Evolutionary conservation across 2,329 filamentous ascomycete genomes (phyloP).

Genomic region (Colletotrichum somersetense): DNA sequence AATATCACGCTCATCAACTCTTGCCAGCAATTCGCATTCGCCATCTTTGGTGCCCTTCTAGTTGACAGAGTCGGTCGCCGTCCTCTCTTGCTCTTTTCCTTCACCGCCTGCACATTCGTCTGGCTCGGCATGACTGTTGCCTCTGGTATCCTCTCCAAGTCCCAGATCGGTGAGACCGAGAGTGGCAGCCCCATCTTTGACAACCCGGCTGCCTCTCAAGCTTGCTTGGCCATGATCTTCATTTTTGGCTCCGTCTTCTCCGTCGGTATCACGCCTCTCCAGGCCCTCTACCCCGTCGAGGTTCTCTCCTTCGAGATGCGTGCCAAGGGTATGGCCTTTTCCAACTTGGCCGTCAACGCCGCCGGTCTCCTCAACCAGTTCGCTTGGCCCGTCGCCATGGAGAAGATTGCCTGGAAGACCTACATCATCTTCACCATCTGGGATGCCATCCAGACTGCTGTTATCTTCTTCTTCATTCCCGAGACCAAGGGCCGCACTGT

Average conservation of each 20-base stretch:
- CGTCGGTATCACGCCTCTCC: constrained; percentile 53
- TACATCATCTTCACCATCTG: constrained; percentile 61
- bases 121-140: constrained; percentile 65
- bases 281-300: constrained; percentile 60
- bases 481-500: constrained; percentile 59
- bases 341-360: constrained; percentile 55
- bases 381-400: constrained; percentile 57
- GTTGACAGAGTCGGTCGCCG: constrained; percentile 66
- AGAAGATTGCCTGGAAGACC: constrained; percentile 60
- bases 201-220: constrained; percentile 57
- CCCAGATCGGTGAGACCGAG: constrained; percentile 47
- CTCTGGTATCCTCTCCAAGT: constrained; percentile 53
- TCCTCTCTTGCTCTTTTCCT: constrained; percentile 64
- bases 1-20: constrained; percentile 67
- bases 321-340: constrained; percentile 63
- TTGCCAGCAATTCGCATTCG: constrained; percentile 63
- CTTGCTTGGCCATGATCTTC: constrained; percentile 66
- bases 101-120: constrained; percentile 60
- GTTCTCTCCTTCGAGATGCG: constrained; percentile 63
- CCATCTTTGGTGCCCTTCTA: constrained; percentile 62
- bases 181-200: constrained; percentile 46
- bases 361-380: constrained; percentile 58
- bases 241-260: constrained; percentile 66
- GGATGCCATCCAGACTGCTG: constrained; percentile 52
- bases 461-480: constrained; percentile 60